Evolutionary conservation across 2,329 filamentous ascomycete species (phyloP).

Genomic region (Exophiala lecanii-corni): DNA sequence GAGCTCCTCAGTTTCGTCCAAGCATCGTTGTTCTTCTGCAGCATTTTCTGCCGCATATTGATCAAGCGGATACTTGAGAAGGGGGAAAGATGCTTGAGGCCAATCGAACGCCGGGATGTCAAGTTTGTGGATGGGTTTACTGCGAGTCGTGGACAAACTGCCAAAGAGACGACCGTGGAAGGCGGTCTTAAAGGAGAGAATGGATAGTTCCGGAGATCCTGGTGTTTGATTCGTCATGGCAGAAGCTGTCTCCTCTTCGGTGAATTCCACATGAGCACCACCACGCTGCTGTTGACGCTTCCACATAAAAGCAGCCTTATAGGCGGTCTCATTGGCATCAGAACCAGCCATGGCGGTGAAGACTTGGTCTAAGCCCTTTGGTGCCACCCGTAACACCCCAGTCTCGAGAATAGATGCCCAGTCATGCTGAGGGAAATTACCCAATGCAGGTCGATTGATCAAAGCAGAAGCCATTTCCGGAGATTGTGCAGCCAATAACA

Average conservation of each 20-base stretch:
- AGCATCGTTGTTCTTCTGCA: slow-evolving; percentile 72
- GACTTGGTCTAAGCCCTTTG: slow-evolving; percentile 78
- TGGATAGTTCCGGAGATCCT: slow-evolving; percentile 73
- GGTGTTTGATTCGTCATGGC: slow-evolving; percentile 79
- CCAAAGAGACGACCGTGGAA: slow-evolving; percentile 93
- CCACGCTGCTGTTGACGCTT: slow-evolving; percentile 76
- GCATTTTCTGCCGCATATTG: slow-evolving; percentile 74
- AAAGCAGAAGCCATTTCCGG: slow-evolving; percentile 75
- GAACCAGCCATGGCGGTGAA: slow-evolving; percentile 87
- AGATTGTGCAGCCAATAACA: slow-evolving; percentile 65
- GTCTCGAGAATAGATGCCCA: slow-evolving; percentile 76
- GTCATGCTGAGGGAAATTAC: slow-evolving; percentile 83
- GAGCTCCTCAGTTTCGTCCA: slow-evolving; percentile 77
- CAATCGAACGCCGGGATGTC: slow-evolving; percentile 94
- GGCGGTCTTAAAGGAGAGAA: slow-evolving; percentile 79
- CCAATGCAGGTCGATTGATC: slow-evolving; percentile 67
- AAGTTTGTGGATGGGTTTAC: slow-evolving; percentile 90
- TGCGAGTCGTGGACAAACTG: slow-evolving; percentile 79
- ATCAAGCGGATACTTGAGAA: slow-evolving; percentile 80
- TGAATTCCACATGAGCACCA: slow-evolving; percentile 72
- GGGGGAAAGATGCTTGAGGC: slow-evolving; percentile 83
- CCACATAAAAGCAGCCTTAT: slow-evolving; percentile 95
- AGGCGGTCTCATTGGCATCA: slow-evolving; percentile 90
- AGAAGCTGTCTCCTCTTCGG: slow-evolving; percentile 65
- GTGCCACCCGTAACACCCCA: slow-evolving; percentile 76